These are phyloP conservation scores for Excoecaria agallocha DNA, from an alignment of 345 rosid species.

Conservation along the genomic window DNA sequence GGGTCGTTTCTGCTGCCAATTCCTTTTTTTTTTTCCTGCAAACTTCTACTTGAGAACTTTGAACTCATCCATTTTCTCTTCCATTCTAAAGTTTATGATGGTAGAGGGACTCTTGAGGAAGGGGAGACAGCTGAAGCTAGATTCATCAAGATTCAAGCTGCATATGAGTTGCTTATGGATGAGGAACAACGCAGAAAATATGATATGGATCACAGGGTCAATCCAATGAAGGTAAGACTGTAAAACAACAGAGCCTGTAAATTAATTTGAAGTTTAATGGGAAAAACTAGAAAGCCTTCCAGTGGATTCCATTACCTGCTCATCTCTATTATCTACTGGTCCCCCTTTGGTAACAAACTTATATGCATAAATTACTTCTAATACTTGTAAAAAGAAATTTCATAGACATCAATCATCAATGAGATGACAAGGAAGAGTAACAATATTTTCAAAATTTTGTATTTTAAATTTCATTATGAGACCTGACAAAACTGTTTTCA, in stretches of 20 bases:
- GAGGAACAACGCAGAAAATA: slow-evolving; percentile 65
- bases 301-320: neutral
- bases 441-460: neutral
- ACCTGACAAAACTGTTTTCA: neutral
- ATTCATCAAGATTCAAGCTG: slow-evolving; percentile 98
- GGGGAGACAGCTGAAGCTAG: slow-evolving; percentile 95
- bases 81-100: slow-evolving; percentile 67
- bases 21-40: slow-evolving; percentile 1
- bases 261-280: neutral
- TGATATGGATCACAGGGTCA: slow-evolving; percentile 74
- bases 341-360: neutral
- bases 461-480: neutral
- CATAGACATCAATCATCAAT: neutral
- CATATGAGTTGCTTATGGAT: slow-evolving; percentile 89
- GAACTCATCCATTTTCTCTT: slow-evolving; percentile 18
- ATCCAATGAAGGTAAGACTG: slow-evolving; percentile 78
- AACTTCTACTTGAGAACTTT: slow-evolving; percentile 3
- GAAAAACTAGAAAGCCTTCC: neutral
- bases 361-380: neutral
- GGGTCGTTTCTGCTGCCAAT: neutral
- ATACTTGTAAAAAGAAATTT: neutral
- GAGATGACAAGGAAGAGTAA: neutral
- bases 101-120: slow-evolving; percentile 83
- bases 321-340: neutral
- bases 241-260: neutral